These are phyloP conservation scores for Pseudocercospora fuligena DNA, from an alignment of 2,329 filamentous ascomycete genomes.

Conservation along the genomic window DNA sequence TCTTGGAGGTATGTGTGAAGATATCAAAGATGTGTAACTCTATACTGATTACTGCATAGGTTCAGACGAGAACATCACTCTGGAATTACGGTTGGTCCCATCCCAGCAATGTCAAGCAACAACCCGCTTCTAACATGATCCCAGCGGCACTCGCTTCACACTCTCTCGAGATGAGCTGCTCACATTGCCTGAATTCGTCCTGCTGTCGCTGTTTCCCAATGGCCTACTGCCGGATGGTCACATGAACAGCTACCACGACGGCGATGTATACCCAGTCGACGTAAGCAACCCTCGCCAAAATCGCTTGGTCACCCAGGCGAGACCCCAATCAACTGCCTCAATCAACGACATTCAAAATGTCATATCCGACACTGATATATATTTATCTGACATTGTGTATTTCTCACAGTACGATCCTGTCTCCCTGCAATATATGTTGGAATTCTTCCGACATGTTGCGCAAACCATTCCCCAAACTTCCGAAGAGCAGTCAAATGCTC, in stretches of 20 bases:
- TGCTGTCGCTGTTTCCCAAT: constrained; percentile 97
- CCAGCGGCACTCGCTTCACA: constrained; percentile 88
- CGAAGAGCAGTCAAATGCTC: constrained; percentile 52
- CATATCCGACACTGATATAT: constrained; percentile 53
- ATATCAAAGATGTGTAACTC: not conserved
- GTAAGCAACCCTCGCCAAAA: constrained; percentile 61
- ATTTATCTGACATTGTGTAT: constrained; percentile 62
- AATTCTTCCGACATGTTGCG: constrained; percentile 95
- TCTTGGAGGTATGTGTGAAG: constrained; percentile 65
- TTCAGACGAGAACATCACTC: constrained; percentile 90
- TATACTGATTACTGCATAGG: constrained; percentile 38
- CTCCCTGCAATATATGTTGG: constrained; percentile 97
- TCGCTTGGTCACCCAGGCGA: constrained; percentile 40
- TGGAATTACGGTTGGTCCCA: constrained; percentile 82
- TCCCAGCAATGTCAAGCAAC: not conserved
- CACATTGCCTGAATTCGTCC: constrained; percentile 94
- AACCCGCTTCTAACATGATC: constrained; percentile 31
- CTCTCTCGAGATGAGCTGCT: constrained; percentile 93
- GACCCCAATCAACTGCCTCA: constrained; percentile 35
- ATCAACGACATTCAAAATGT: constrained; percentile 45
- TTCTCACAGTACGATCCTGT: constrained; percentile 85
- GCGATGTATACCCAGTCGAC: constrained; percentile 95
- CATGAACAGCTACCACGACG: constrained; percentile 89
- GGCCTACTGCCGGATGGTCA: constrained; percentile 97
- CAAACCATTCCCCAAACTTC: constrained; percentile 88